Conservation (phyloP, 108 stramenopile species). For the Skeletonema grethae region DNA sequence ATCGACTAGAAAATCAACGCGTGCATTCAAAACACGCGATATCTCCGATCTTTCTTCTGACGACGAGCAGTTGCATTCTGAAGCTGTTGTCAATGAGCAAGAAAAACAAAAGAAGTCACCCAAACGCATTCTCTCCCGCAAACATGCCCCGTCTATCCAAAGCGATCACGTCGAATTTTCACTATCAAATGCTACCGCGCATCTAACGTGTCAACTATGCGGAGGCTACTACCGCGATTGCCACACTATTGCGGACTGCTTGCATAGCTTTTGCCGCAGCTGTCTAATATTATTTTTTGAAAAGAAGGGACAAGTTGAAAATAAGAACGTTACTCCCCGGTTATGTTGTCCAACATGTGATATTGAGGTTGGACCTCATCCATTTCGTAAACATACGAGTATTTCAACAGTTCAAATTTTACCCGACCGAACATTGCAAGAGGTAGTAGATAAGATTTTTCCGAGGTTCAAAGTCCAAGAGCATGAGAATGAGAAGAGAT, state of each 20-base stretch:
- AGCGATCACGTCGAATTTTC: constrained; percentile 36
- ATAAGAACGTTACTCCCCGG: neutral
- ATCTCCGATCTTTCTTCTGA: neutral
- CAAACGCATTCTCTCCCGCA: neutral
- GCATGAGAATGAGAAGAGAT: constrained; percentile 41
- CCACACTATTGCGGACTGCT: constrained; percentile 67
- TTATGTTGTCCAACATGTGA: neutral
- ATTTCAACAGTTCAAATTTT: constrained; percentile 26
- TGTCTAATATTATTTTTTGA: constrained; percentile 56
- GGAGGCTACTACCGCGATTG: constrained; percentile 65
- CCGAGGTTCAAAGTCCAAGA: constrained; percentile 45
- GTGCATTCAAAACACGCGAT: neutral
- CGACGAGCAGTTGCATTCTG: neutral
- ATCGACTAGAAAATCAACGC: neutral
- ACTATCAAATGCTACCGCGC: constrained; percentile 33
- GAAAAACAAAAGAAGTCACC: neutral
- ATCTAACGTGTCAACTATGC: constrained; percentile 64
- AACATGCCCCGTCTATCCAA: neutral
- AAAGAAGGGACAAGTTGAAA: neutral
- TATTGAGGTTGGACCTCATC: constrained; percentile 41
- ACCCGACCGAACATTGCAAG: constrained; percentile 57
- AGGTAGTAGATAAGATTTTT: constrained; percentile 62
- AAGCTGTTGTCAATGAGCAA: neutral
- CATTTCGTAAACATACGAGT: constrained; percentile 30
- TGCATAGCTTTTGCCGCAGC: constrained; percentile 73